Base-by-base conservation (phyloP, 2,329 filamentous ascomycete species). In the Lasiodiplodia sp. region DNA sequence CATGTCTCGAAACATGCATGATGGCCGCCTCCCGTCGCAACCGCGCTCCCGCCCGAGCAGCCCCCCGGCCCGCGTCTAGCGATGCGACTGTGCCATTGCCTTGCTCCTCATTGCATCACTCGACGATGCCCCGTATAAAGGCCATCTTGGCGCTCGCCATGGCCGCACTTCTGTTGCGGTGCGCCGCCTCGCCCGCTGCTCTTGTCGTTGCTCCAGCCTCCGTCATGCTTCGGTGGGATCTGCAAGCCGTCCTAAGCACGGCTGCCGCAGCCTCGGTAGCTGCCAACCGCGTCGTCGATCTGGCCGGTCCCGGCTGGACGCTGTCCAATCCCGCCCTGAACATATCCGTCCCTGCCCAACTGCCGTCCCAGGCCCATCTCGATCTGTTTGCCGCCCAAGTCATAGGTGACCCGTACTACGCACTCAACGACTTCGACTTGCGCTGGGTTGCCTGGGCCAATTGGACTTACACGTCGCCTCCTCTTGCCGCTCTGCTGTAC, bases 341-440 rank as follows among this genome's bases (percentile, higher is more conserved):
- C 69, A 82, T 85, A 34, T 85, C 83, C 0, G 84, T 89, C 1
- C 84, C 86, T 0, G 88, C 83, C 2, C 79, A 79, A 25, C 80
- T 88, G 4, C 87, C 88, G 2, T 88, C 86, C 0, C 86, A 89
- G 63, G 87, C 82, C 0, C 87, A 90, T 75, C 75, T 90, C 16
- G 87, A 90, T 73, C 79, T 90, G 1, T 82, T 82, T 52, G 82
- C 83, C 28, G 84, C 83, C 25, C 78, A 84, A 7, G 80, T 87
- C 3, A 88, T 89, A 70, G 83, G 81, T 68, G 79, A 86, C 75
- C 83, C 79, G n/a, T 84, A 87, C 68, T 83, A 83, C 72, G 87
- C 85, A 2, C 76, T 87, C 1, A 89, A 88, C 69, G 87, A 90
- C 72, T 88, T 88, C 72, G 80, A 88, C 67, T 80, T 87, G 18